Percentiles rank a stretch among this genome's conserved stretches.
phyloP scores from a whole-genome alignment of 257 asterid species.

The Nicotiana undulata region DNA sequence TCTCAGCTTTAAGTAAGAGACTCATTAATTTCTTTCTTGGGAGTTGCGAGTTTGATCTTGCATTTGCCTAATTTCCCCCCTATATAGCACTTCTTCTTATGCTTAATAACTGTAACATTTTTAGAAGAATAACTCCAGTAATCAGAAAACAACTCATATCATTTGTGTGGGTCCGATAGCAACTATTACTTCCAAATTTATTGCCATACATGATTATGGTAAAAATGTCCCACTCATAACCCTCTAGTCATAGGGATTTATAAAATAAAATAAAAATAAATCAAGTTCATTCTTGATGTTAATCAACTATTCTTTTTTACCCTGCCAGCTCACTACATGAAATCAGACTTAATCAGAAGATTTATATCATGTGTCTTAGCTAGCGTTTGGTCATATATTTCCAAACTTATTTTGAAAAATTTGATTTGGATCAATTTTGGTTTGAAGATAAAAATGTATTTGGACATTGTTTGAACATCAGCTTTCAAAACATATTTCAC shows the following conservation, averaged over 20 bases:
- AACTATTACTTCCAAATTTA: not conserved
- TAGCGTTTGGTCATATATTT: no score
- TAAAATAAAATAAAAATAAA: not conserved
- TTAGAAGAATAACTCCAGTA: not conserved
- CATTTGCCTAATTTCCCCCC: not conserved
- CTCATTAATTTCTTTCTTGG: slow-evolving; percentile 9
- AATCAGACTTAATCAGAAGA: not conserved
- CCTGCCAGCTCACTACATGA: not conserved
- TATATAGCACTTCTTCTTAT: no score
- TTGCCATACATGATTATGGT: not conserved
- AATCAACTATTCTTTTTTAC: not conserved
- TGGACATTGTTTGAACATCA: no score
- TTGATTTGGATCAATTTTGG: no score
- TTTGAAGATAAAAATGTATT: no score
- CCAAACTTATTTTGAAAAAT: no score
- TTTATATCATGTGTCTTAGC: not conserved
- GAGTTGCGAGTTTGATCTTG: slow-evolving; percentile 3
- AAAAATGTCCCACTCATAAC: not conserved
- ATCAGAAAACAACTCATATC: not conserved
- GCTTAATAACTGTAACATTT: not conserved
- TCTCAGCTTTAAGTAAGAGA: not conserved
- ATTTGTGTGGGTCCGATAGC: not conserved
- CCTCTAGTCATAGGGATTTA: not conserved
- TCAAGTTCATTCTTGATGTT: not conserved
- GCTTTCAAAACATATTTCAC: no score